Evolutionary conservation across 1,139 yeast genomes (phyloP), one percentile per base, ranked within the genome.

Genomic region (Scheffersomyces quercinus): DNA sequence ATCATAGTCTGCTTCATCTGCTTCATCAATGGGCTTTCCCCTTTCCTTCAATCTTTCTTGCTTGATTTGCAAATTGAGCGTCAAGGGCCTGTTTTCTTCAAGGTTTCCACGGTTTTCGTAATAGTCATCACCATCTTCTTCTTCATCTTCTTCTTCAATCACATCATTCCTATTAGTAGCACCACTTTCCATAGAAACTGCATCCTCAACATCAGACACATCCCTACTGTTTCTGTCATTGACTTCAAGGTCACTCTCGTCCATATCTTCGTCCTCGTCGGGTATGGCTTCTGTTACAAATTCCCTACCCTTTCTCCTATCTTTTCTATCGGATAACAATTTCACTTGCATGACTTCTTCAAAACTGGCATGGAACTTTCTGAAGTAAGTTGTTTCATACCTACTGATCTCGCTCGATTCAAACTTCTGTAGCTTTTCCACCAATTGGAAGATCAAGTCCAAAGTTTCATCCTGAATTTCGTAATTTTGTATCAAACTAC

Each of bases 201-300:
- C 54, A 28, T 56, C 60, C 12, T 55, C 61, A 10, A 48, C 47
- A 29, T 54, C 60, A 15, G 55, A 51, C 13, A 52, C 53, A 28
- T 54, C 53, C 14, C 51, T 44, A 5, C 46, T 55, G 2, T 46
- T 43, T 35, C 46, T 51, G 16, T 53, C 51, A 9, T 44, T 53
- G 3, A 48, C 53, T 51, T 62, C 58, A 54, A 64, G 49, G 40
- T 65, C 65, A 38, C 70, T 61, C 11, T 70, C 72, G 45, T 51
- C 56, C 43, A 49, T 46, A 8, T 51, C 49, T 8, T 49, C 55
- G 40, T 50, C 56, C 11, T 32, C 51, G 29, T 40, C 51, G 13
- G 26, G 26, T 9, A 20, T 20, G 26, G 26, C 26, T 8, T 20
- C 26, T 20, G 26, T 20, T 36, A 12, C 26, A 30, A n/a, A 5